Percentiles rank a stretch among this genome's conserved stretches.
Conservation (phyloP, 257 asterid genomes). For the Solanum medicagineum region DNA sequence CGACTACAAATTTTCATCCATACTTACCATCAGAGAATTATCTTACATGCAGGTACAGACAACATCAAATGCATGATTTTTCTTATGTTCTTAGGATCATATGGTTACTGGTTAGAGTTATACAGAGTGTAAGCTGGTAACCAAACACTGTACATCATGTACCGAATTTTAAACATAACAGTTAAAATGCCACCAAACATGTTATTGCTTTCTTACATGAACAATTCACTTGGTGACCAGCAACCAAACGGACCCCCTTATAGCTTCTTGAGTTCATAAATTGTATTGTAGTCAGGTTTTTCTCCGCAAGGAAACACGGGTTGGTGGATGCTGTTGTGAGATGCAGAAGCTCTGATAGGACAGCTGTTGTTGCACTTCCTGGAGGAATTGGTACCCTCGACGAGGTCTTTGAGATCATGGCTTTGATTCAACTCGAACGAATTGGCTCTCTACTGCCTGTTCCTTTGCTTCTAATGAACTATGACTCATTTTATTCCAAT, state of each 20-base stretch:
- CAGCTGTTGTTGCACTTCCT: conserved; percentile 77
- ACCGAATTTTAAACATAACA: background rate
- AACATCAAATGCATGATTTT: background rate
- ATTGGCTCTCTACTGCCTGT: conserved; percentile 62
- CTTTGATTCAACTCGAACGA: conserved; percentile 73
- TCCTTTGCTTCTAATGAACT: conserved; percentile 82
- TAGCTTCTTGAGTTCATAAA: background rate
- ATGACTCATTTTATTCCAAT: conserved; percentile 64
- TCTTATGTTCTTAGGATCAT: background rate
- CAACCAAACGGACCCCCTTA: background rate
- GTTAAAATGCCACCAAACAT: background rate
- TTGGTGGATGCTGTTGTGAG: conserved; percentile 88
- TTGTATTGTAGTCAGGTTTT: conserved; percentile 37
- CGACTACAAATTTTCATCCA: conserved; percentile 54
- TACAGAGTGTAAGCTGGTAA: background rate
- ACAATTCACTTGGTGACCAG: background rate
- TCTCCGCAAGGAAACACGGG: conserved; percentile 93
- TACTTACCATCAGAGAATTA: conserved; percentile 60
- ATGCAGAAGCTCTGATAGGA: conserved; percentile 37
- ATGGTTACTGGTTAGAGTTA: background rate
- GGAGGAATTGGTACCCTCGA: conserved; percentile 95
- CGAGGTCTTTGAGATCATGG: conserved; percentile 75
- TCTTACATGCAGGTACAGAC: conserved; percentile 70
- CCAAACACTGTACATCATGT: background rate
- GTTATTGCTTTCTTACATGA: background rate